Evolutionary conservation across 75 land plant species (phyloP), one percentile per base, ranked within the genome.

Genomic region (Pinus albicaulis): DNA sequence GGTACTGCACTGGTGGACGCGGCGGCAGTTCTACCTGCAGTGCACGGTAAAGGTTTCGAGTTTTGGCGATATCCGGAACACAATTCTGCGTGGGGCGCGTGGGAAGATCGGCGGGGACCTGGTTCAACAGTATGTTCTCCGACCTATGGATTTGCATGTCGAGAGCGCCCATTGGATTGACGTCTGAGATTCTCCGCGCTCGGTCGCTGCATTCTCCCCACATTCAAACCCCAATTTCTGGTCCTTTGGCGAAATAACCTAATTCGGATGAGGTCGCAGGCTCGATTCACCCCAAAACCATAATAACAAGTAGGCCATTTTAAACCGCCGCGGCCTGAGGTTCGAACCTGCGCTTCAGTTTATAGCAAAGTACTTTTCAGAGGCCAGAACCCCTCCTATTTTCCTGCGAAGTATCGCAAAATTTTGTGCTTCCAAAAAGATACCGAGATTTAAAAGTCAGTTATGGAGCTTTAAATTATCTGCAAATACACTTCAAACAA

Each of bases 81-180:
- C 10, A 36, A 38, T 68, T 68, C 23, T 38, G 52, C 68, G 34
- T 20, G 11, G 12, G 1, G 11, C 52, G 52, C 7, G 17, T 31
- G 36, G 20, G 34, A 64, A 36, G 17, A 31, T 89, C 91, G 78
- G 84, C 89, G 58, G 85, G 72, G 65, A 15, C 56, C 71, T 87
- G 87, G 58, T 78, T 85, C 48, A 89, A 80, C 7, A 86, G 74
- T 24, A 84, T 65, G 83, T 89, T 87, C 69, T 82, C 87, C 48
- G 74, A 80, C 56, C 90, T 80, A 70, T 80, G 78, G 41, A 81
- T 80, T 24, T 77, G 79, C 82, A 82, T 79, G 77, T 82, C 89
- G 71, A 68, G 41, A 19, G 34, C 17, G 17, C 36, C 17, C 7
- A 16, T 64, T 19, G 28, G 68, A 17, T 31, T 31, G 41, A 31